Conservation (phyloP, 345 rosid genomes). For the Bretschneidera sinensis region DNA sequence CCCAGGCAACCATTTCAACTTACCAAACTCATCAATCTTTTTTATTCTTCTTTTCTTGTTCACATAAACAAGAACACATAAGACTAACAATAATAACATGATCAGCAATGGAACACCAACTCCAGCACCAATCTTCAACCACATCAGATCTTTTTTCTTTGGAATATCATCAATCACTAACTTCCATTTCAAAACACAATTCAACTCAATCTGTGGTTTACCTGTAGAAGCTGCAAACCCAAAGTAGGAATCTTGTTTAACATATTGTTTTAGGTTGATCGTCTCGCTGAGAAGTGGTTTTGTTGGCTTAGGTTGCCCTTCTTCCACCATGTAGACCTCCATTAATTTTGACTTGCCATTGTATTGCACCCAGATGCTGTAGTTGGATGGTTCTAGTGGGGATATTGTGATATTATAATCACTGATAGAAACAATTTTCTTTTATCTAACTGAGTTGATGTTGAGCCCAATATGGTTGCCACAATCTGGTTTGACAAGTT, state of each 20-base stretch:
- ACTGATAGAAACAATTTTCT: constrained; percentile 14
- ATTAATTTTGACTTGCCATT: constrained; percentile 22
- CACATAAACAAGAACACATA: background rate
- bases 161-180: constrained; percentile 20
- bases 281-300: constrained; percentile 20
- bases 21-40: constrained; percentile 13
- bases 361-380: constrained; percentile 39
- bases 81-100: background rate
- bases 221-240: constrained; percentile 52
- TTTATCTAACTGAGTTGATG: constrained; percentile 35
- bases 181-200: constrained; percentile 38
- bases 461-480: constrained; percentile 56
- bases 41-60: constrained; percentile 7
- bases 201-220: constrained; percentile 25
- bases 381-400: background rate
- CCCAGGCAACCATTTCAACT: constrained; percentile 32
- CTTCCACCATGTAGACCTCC: constrained; percentile 29
- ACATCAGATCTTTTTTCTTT: background rate
- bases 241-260: constrained; percentile 34
- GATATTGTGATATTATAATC: constrained; percentile 23
- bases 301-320: constrained; percentile 1
- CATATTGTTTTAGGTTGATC: constrained; percentile 23
- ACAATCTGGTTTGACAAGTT: constrained; percentile 21
- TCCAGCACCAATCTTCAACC: constrained; percentile 19
- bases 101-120: constrained; percentile 14